phyloP scores from a whole-genome alignment of 768 basidiomycete genomes.

The Tephrocybe sp. region DNA sequence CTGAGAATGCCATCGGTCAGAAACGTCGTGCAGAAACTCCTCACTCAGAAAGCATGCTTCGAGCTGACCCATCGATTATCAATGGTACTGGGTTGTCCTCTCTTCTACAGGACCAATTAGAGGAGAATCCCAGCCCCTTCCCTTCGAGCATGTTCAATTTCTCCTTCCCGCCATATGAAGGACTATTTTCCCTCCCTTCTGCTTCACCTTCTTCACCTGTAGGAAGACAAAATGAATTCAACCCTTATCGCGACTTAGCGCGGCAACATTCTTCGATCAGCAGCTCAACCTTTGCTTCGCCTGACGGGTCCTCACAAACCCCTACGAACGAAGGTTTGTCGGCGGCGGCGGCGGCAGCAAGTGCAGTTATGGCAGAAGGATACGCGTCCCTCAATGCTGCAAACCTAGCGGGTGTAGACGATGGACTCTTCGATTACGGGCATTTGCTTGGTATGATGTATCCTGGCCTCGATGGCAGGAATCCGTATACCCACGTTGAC shows the following conservation, averaged over 20 bases:
- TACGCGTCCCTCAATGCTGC: conserved; percentile 67
- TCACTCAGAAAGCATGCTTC: conserved; percentile 76
- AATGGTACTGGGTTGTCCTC: conserved; percentile 28
- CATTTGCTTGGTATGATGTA: conserved; percentile 70
- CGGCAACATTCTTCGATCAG: conserved; percentile 18
- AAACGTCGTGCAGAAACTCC: conserved; percentile 85
- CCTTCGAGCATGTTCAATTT: conserved; percentile 74
- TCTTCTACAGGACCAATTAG: conserved; percentile 26
- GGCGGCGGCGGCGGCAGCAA: conserved; percentile 62
- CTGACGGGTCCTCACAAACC: conserved; percentile 26
- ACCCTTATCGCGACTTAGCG: conserved; percentile 14
- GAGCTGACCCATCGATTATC: conserved; percentile 70
- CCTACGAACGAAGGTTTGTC: conserved; percentile 53
- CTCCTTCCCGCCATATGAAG: conserved; percentile 66
- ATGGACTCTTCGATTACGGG: conserved; percentile 57
- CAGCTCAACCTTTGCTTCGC: conserved; percentile 21
- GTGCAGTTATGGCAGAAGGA: conserved; percentile 69
- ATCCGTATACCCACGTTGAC: conserved; percentile 81
- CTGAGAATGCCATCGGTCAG: conserved; percentile 63
- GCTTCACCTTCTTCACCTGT: conserved; percentile 25
- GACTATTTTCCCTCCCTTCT: conserved; percentile 53
- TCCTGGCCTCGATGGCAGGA: conserved; percentile 45
- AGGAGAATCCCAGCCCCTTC: conserved; percentile 51
- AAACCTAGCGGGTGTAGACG: conserved; percentile 53
- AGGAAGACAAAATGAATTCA: conserved; percentile 17